phyloP scores from a whole-genome alignment of 257 asterid genomes.

The Nicotiana sylvestris region DNA sequence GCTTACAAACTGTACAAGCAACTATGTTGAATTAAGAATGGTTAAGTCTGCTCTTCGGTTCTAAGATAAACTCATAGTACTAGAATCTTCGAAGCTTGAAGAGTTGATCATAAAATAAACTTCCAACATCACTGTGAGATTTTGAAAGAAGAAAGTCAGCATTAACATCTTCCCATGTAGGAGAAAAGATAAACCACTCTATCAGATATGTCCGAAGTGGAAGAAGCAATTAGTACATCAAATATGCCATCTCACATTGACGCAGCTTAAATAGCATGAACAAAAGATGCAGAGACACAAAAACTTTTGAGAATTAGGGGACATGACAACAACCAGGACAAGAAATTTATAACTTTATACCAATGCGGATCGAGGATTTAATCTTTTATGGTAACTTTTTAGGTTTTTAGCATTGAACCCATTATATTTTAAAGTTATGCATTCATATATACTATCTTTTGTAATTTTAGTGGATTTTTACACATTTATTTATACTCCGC shows the following conservation, averaged over 20 bases:
- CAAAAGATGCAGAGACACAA: not conserved
- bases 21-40: not conserved
- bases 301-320: not conserved
- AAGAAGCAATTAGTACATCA: not conserved
- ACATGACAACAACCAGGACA: not conserved
- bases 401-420: no score
- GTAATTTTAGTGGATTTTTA: no score
- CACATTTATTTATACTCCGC: no score
- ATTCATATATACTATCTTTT: no score
- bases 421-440: no score
- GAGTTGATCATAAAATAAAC: not conserved
- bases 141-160: not conserved
- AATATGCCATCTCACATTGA: not conserved
- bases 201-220: not conserved
- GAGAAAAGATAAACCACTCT: not conserved
- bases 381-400: no score
- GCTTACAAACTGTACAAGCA: not conserved
- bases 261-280: not conserved
- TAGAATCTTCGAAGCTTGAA: conserved; percentile 1
- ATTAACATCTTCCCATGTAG: not conserved
- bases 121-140: not conserved
- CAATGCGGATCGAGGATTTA: no score
- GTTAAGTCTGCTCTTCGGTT: not conserved
- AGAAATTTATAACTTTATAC: not conserved
- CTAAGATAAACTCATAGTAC: not conserved